A percentile compares a stretch with the other conserved stretches of the same genome.
Conservation (phyloP, 2,329 filamentous ascomycete species). For the Paecilomyces dactylethromorphus region DNA sequence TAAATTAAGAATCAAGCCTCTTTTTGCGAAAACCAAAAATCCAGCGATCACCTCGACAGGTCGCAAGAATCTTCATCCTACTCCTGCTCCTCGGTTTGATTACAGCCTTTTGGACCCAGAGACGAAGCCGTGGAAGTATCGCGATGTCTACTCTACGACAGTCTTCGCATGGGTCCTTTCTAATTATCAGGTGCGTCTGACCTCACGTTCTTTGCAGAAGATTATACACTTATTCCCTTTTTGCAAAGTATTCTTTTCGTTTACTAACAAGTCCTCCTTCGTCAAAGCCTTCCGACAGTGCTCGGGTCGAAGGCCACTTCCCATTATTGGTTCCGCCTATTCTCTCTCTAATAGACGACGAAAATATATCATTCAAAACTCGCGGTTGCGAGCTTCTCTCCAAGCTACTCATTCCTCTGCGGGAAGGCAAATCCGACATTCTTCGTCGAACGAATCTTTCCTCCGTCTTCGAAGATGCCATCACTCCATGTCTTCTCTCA, state of each 20-base stretch:
- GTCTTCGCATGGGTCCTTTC: constrained; percentile 29
- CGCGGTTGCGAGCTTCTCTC: constrained; percentile 31
- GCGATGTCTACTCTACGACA: constrained; percentile 27
- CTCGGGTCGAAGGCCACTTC: constrained; percentile 35
- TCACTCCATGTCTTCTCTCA: constrained; percentile 61
- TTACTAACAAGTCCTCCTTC: background rate
- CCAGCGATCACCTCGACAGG: constrained; percentile 36
- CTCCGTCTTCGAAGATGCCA: constrained; percentile 40
- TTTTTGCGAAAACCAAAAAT: constrained; percentile 36
- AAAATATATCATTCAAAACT: constrained; percentile 28
- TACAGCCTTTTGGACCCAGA: constrained; percentile 26
- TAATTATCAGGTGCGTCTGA: constrained; percentile 26
- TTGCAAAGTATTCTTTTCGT: background rate
- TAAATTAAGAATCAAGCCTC: constrained; percentile 29
- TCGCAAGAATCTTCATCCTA: constrained; percentile 37
- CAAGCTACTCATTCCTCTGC: constrained; percentile 27
- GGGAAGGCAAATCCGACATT: constrained; percentile 30
- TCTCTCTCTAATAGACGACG: constrained; percentile 39
- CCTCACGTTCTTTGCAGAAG: constrained; percentile 1
- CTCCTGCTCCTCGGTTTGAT: constrained; percentile 30
- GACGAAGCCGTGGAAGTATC: constrained; percentile 33
- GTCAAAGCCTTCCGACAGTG: constrained; percentile 17
- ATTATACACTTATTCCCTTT: background rate
- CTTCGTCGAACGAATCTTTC: constrained; percentile 37
- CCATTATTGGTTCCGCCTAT: constrained; percentile 38